A percentile compares a stretch with the other conserved stretches of the same genome.
phyloP scores from a whole-genome alignment of 768 basidiomycete genomes.

The Suillus subluteus region DNA sequence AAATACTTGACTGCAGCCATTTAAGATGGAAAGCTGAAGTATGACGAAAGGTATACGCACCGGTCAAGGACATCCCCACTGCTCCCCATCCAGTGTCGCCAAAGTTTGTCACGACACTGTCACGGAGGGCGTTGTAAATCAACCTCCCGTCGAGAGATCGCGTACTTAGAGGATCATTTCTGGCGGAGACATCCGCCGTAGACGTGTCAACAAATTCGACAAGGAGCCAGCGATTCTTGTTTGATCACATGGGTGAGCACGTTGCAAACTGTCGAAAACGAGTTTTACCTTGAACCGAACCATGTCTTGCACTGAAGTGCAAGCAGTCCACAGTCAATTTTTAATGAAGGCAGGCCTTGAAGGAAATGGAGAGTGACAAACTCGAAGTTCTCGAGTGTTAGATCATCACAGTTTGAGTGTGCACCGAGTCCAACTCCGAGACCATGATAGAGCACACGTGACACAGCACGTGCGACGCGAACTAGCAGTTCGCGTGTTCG shows the following conservation, averaged over 20 bases:
- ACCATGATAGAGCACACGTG: too few species aligned
- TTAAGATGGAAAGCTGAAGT: not conserved
- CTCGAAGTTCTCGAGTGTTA: not conserved
- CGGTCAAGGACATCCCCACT: conserved; percentile 69
- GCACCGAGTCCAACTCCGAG: too few species aligned
- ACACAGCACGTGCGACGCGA: too few species aligned
- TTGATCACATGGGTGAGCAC: not conserved
- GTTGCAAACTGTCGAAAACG: not conserved
- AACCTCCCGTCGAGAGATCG: conserved; percentile 57
- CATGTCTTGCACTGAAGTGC: not conserved
- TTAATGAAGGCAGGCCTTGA: not conserved
- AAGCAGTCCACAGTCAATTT: not conserved
- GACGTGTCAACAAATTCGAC: conserved; percentile 65
- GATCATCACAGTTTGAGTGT: not conserved
- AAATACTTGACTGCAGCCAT: conserved; percentile 76
- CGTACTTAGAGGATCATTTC: conserved; percentile 4
- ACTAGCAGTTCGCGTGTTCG: too few species aligned
- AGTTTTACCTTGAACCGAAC: conserved; percentile 6
- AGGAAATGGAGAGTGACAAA: not conserved
- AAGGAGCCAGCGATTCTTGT: conserved; percentile 85
- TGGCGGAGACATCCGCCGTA: conserved; percentile 17
- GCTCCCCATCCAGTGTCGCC: conserved; percentile 89
- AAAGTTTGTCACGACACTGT: conserved; percentile 60
- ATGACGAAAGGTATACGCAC: conserved; percentile 41
- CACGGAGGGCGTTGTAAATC: conserved; percentile 70